A percentile compares a stretch with the other conserved stretches of the same genome.
These are phyloP conservation scores for Crepidotus variabilis DNA, from an alignment of 768 basidiomycete genomes.

Conservation along the genomic window DNA sequence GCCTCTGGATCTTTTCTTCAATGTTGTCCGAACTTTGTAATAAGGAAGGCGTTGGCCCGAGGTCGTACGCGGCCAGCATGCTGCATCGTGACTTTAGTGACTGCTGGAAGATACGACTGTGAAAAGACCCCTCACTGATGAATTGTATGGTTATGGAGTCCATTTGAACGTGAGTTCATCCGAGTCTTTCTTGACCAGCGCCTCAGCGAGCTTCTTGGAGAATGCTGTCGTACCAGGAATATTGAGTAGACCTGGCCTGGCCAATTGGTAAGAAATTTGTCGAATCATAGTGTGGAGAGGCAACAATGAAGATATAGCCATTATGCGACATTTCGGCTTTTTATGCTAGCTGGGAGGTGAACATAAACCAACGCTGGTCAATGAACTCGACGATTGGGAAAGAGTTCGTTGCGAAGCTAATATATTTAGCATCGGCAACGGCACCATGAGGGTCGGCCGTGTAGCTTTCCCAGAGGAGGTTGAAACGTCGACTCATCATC, in stretches of 20 bases:
- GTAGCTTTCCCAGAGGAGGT: too few relatives aligned
- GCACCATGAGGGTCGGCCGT: too few relatives aligned
- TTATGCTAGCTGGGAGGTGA: too few relatives aligned
- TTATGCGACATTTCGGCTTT: too few relatives aligned
- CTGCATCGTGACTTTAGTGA: conserved; percentile 22
- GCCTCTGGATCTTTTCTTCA: conserved; percentile 39
- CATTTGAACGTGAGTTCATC: conserved; percentile 30
- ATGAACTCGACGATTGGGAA: too few relatives aligned
- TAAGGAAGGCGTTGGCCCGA: conserved; percentile 43
- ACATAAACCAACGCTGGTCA: too few relatives aligned
- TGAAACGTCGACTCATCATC: too few relatives aligned
- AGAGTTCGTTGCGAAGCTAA: too few relatives aligned
- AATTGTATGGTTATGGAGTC: conserved; percentile 55
- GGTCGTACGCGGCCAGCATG: conserved; percentile 51
- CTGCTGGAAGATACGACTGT: not conserved
- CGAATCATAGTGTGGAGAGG: conserved; percentile 13
- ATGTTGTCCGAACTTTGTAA: conserved; percentile 50
- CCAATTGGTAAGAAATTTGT: conserved; percentile 18
- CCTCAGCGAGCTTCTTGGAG: conserved; percentile 37
- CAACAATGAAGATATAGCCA: too few relatives aligned
- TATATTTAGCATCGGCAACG: too few relatives aligned
- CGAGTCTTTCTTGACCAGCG: conserved; percentile 44
- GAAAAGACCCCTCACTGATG: conserved; percentile 43
- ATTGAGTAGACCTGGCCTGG: conserved; percentile 38
- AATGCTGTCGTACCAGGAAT: conserved; percentile 41